Conservation (phyloP, 768 basidiomycete species). For the Boletus edulis region DNA sequence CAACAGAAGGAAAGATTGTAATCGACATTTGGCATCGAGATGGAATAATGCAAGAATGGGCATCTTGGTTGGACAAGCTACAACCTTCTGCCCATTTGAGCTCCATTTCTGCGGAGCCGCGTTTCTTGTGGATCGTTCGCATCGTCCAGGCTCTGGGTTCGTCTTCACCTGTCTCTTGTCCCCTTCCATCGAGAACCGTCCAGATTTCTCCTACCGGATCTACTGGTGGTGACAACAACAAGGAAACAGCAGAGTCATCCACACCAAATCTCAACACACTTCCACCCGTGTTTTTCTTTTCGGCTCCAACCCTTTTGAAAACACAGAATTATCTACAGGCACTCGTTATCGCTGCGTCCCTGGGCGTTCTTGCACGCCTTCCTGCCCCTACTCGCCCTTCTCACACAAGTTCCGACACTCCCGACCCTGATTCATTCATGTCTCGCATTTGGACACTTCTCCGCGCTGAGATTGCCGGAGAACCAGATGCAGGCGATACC, state of each 20-base stretch:
- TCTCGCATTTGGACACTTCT: constrained; percentile 66
- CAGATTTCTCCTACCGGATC: constrained; percentile 3
- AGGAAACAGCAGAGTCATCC: background rate
- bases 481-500: constrained; percentile 37
- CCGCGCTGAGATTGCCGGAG: constrained; percentile 47
- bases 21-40: constrained; percentile 47
- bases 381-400: constrained; percentile 20
- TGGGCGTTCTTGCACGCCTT: constrained; percentile 54
- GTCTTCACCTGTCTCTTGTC: constrained; percentile 38
- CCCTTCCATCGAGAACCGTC: constrained; percentile 27
- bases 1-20: constrained; percentile 53
- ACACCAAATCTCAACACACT: constrained; percentile 39
- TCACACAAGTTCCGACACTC: constrained; percentile 7
- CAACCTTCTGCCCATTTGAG: constrained; percentile 4
- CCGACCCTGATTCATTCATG: constrained; percentile 41
- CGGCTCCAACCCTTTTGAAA: constrained; percentile 49
- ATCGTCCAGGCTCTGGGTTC: constrained; percentile 46
- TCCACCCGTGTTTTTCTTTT: constrained; percentile 68
- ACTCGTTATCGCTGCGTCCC: constrained; percentile 58
- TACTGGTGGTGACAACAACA: background rate
- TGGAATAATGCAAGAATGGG: constrained; percentile 23
- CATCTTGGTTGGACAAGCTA: constrained; percentile 19
- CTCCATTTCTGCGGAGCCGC: constrained; percentile 13
- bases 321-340: constrained; percentile 73
- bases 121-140: constrained; percentile 45